Percentiles rank a stretch among this genome's conserved stretches.
Conservation (phyloP, 371 early-diverging fungal genomes). For the Apophysomyces variabilis region DNA sequence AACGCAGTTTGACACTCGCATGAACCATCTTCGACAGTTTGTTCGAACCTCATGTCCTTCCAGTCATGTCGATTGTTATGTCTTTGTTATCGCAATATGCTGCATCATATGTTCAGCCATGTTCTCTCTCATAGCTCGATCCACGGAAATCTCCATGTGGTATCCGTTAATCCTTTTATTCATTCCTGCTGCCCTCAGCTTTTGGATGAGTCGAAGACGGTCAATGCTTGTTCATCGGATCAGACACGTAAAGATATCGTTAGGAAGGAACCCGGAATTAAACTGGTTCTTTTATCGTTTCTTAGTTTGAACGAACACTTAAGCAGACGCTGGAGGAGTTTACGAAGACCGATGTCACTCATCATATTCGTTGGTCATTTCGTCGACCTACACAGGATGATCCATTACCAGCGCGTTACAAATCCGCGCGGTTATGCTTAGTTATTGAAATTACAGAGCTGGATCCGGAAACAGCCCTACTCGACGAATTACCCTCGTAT, state of each 20-base stretch:
- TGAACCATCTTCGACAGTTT: constrained; percentile 26
- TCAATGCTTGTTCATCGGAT: constrained; percentile 28
- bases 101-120: constrained; percentile 46
- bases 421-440: constrained; percentile 32
- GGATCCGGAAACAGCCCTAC: constrained; percentile 28
- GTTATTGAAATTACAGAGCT: constrained; percentile 32
- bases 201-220: constrained; percentile 47
- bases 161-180: constrained; percentile 45
- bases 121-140: constrained; percentile 45
- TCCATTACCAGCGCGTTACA: constrained; percentile 16
- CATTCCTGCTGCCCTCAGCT: constrained; percentile 42
- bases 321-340: constrained; percentile 43
- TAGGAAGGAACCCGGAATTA: background rate
- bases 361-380: constrained; percentile 34
- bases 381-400: constrained; percentile 27
- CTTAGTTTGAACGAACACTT: constrained; percentile 41
- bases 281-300: background rate
- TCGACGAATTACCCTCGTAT: constrained; percentile 43
- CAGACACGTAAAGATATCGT: constrained; percentile 29
- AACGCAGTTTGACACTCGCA: constrained; percentile 25
- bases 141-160: constrained; percentile 51
- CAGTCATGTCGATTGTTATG: constrained; percentile 44
- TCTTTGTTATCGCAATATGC: constrained; percentile 36
- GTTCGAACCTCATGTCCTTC: constrained; percentile 38
- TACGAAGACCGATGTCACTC: constrained; percentile 32